Conservation (phyloP, 345 rosid species). For the Microthlaspi erraticum region DNA sequence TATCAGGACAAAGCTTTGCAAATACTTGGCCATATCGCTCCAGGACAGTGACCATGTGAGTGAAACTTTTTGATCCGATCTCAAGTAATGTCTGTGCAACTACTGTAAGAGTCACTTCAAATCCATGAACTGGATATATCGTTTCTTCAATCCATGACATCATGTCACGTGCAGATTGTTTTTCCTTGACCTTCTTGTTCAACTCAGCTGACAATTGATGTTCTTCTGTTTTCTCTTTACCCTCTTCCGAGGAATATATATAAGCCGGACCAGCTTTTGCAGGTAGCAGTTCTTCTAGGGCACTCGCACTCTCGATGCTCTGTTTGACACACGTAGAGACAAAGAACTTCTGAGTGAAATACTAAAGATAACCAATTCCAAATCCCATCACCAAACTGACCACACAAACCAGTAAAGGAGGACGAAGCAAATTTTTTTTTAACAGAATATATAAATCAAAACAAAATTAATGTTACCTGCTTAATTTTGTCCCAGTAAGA, state of each 20-base stretch:
- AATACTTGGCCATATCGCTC: conserved; percentile 96
- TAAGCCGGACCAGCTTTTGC: conserved; percentile 78
- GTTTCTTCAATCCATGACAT: conserved; percentile 83
- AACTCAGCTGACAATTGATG: conserved; percentile 76
- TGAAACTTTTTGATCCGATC: conserved; percentile 96
- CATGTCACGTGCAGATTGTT: conserved; percentile 80
- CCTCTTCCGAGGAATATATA: conserved; percentile 66
- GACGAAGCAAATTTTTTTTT: background rate
- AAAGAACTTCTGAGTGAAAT: conserved; percentile 12
- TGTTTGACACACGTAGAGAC: conserved; percentile 40
- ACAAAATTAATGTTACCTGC: conserved; percentile 59
- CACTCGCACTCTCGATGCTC: conserved; percentile 93
- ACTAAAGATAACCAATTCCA: conserved; percentile 25
- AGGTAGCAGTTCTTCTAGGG: conserved; percentile 89
- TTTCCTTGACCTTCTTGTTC: conserved; percentile 82
- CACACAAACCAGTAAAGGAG: background rate
- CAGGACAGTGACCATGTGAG: conserved; percentile 90
- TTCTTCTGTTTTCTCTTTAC: conserved; percentile 69
- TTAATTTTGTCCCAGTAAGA: conserved; percentile 99
- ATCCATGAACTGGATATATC: conserved; percentile 71
- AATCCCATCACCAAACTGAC: background rate
- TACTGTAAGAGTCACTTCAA: conserved; percentile 66
- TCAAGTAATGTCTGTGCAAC: conserved; percentile 90
- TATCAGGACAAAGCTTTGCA: conserved; percentile 73
- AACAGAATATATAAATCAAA: background rate